phyloP scores from a whole-genome alignment of 202 grass and related monocot genomes.

The Setaria viridis region DNA sequence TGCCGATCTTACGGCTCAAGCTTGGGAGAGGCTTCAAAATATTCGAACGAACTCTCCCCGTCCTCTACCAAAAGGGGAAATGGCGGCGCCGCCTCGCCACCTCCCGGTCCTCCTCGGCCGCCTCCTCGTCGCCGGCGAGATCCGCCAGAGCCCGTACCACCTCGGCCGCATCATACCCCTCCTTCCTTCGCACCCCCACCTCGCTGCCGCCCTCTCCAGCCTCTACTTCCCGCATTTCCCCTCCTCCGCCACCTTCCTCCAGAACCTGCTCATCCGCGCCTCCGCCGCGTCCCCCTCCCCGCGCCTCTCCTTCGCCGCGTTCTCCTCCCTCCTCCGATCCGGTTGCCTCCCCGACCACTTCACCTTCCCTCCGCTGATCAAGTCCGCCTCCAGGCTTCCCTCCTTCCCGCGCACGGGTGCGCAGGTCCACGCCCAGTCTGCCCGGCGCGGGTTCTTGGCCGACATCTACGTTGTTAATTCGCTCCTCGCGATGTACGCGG shows the following conservation, averaged over 20 bases:
- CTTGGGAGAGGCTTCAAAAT: not conserved
- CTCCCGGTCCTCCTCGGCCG: slow-evolving; percentile 53
- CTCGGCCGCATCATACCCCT: slow-evolving; percentile 53
- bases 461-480: slow-evolving; percentile 69
- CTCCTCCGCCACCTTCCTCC: slow-evolving; percentile 64
- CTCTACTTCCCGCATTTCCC: slow-evolving; percentile 70
- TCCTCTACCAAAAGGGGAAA: slow-evolving; percentile 1
- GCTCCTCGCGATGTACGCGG: slow-evolving; percentile 63
- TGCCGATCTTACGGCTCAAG: not conserved
- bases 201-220: slow-evolving; percentile 47
- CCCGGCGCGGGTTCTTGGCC: slow-evolving; percentile 55
- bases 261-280: slow-evolving; percentile 69
- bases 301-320: slow-evolving; percentile 46
- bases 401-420: slow-evolving; percentile 47
- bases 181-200: slow-evolving; percentile 50
- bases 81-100: slow-evolving; percentile 34
- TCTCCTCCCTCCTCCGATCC: slow-evolving; percentile 55
- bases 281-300: slow-evolving; percentile 45
- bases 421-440: slow-evolving; percentile 61
- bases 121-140: slow-evolving; percentile 55
- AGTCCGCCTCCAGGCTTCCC: slow-evolving; percentile 46
- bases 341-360: slow-evolving; percentile 41
- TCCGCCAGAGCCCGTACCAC: slow-evolving; percentile 35
- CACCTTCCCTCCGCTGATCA: slow-evolving; percentile 63
- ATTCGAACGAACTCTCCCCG: slow-evolving; percentile 5